Conservation (phyloP, 2,329 filamentous ascomycete species). For the Paraconiothyrium brasiliense region DNA sequence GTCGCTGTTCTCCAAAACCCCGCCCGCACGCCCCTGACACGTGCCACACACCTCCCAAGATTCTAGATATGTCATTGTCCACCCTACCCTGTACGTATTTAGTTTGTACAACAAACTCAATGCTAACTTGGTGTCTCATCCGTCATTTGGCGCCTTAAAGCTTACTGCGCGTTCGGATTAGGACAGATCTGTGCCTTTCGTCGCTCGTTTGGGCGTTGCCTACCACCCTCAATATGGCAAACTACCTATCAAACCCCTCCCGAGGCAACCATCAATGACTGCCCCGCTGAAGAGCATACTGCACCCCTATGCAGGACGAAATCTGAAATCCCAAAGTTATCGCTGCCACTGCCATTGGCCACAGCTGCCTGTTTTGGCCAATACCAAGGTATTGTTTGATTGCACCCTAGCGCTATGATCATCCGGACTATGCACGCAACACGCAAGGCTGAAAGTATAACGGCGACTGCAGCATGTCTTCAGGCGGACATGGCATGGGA, state of each 20-base stretch:
- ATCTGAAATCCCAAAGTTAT: not conserved
- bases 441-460: slow-evolving; percentile 4
- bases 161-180: not conserved
- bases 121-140: not conserved
- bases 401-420: slow-evolving; percentile 8
- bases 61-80: not conserved
- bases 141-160: not conserved
- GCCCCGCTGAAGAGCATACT: not conserved
- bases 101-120: not conserved
- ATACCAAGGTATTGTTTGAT: slow-evolving; percentile 2
- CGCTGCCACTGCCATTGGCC: not conserved
- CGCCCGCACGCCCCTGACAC: not conserved
- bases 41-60: not conserved
- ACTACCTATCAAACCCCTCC: not conserved
- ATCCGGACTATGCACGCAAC: slow-evolving; percentile 11
- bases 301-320: not conserved
- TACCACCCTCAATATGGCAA: not conserved
- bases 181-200: not conserved
- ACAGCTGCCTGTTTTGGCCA: slow-evolving; percentile 7
- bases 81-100: not conserved
- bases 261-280: not conserved
- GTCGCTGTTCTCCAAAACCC: no score
- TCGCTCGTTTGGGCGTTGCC: not conserved
- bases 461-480: not conserved
- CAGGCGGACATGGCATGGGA: not conserved